Evolutionary conservation across 129 eudicot genomes (phyloP).

Genomic region (Saposhnikovia divaricata): DNA sequence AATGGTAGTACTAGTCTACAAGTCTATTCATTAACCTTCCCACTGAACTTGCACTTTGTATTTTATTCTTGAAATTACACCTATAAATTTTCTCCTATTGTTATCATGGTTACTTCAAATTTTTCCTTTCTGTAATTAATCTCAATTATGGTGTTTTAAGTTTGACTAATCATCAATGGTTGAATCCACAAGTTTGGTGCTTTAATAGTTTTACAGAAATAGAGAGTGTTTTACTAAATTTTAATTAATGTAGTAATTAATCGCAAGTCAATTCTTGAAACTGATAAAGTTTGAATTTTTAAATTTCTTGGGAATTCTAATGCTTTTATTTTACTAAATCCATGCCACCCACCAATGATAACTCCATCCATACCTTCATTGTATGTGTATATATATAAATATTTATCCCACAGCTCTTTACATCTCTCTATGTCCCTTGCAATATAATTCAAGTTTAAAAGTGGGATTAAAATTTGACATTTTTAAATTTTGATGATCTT

Average conservation of each 20-base stretch:
- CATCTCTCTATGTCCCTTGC: constrained; percentile 36
- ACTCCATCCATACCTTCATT: constrained; percentile 16
- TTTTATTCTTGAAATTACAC: not conserved
- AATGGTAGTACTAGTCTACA: not conserved
- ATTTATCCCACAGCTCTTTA: not conserved
- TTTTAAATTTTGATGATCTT: not conserved
- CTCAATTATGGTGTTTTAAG: not conserved
- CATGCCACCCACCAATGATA: constrained; percentile 24
- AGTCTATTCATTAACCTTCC: constrained; percentile 23
- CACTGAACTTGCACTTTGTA: not conserved
- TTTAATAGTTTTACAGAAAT: not conserved
- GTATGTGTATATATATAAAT: not conserved
- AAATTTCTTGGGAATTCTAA: constrained; percentile 2
- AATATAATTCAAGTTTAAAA: constrained; percentile 40
- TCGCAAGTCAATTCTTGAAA: constrained; percentile 17
- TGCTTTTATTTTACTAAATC: constrained; percentile 23
- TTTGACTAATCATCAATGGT: not conserved
- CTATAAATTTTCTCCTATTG: constrained; percentile 5
- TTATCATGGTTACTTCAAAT: not conserved
- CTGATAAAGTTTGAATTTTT: not conserved
- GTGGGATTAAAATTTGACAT: constrained; percentile 10
- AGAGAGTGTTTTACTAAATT: not conserved
- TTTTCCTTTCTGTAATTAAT: not conserved
- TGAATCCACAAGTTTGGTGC: not conserved
- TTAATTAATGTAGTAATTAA: constrained; percentile 9